Base-by-base conservation (phyloP, 306 rosid genomes). In the Psophocarpus tetragonolobus region DNA sequence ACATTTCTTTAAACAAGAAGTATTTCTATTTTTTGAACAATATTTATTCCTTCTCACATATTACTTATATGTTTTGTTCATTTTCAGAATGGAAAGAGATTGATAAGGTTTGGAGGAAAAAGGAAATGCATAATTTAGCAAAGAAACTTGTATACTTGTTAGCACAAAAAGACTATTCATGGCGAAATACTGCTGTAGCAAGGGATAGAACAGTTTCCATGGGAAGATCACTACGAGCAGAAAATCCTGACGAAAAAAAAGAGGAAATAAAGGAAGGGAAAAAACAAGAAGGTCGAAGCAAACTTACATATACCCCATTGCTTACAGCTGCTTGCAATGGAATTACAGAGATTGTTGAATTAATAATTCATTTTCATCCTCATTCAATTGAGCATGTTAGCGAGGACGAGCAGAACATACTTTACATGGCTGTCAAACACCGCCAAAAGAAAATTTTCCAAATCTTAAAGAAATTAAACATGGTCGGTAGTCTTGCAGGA, bases 271-370 rank as follows among this genome's bases (percentile, higher is more conserved):
- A 24, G 17, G 8, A 73, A 68, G 7, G 44, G 18, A 11, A 57
- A 21, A 32, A 24, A 53, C 32, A 24, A 33, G 44, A 51, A 50
- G 69, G 3, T 33, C 1, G 17, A 60, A 15, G 2, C 6, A 76
- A 60, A 30, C 15, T 53, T 6, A 11, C 14, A 38, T 78, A 81
- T n/a, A 77, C 84, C 8, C 86, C 87, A 14, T 87, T 87, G 86
- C 82, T 87, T 42, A 68, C 66, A 72, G 90, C 90, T 24, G 83
- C 90, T 8, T 18, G 78, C 44, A 78, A 23, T 23, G 90, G 90
- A 65, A 81, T 87, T 13, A 48, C 18, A 10, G 87, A 87, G 61
- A 87, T 87, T 51, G 84, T 87, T n/a, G 80, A 87, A 36, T n/a
- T 24, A 8, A 84, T 84, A 26, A 23, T 83, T 23, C 76, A 4